Percentiles rank a stretch among this genome's conserved stretches.
phyloP scores from a whole-genome alignment of 768 basidiomycete species.

The Mycena kentingensis region DNA sequence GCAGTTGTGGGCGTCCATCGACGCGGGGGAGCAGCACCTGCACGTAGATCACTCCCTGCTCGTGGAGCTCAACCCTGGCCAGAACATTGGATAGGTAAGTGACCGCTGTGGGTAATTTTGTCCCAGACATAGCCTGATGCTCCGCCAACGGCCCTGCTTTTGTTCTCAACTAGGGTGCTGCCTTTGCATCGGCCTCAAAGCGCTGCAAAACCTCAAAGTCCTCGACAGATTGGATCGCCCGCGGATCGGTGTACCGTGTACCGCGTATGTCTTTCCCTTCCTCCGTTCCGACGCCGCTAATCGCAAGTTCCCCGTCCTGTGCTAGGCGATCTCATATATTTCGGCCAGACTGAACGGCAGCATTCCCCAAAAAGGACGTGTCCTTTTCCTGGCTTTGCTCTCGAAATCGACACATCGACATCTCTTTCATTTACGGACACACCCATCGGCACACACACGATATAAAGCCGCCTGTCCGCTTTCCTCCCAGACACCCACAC shows the following conservation, averaged over 20 bases:
- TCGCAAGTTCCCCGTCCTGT: too few relatives aligned
- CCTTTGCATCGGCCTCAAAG: conserved; percentile 11
- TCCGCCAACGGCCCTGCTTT: conserved; percentile 3
- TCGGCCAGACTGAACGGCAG: too few relatives aligned
- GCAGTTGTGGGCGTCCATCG: too few relatives aligned
- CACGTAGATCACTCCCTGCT: neutral
- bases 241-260: conserved; percentile 14
- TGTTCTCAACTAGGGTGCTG: conserved; percentile 20
- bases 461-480: conserved; percentile 1
- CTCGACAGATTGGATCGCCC: conserved; percentile 8
- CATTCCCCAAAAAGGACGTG: too few relatives aligned
- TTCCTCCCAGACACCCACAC: neutral
- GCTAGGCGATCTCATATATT: too few relatives aligned
- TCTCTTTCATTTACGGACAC: too few relatives aligned
- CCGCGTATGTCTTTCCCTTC: neutral
- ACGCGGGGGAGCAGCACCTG: neutral
- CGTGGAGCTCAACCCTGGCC: neutral
- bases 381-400: too few relatives aligned
- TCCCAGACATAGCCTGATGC: neutral
- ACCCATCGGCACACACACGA: too few relatives aligned
- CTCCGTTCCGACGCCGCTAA: too few relatives aligned
- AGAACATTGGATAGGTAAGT: neutral
- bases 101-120: neutral
- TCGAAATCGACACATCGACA: too few relatives aligned
- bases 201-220: conserved; percentile 12